A percentile compares a stretch with the other conserved stretches of the same genome.
These are phyloP conservation scores for Malus hybrid DNA, from an alignment of 331 rosid species.

Conservation along the genomic window DNA sequence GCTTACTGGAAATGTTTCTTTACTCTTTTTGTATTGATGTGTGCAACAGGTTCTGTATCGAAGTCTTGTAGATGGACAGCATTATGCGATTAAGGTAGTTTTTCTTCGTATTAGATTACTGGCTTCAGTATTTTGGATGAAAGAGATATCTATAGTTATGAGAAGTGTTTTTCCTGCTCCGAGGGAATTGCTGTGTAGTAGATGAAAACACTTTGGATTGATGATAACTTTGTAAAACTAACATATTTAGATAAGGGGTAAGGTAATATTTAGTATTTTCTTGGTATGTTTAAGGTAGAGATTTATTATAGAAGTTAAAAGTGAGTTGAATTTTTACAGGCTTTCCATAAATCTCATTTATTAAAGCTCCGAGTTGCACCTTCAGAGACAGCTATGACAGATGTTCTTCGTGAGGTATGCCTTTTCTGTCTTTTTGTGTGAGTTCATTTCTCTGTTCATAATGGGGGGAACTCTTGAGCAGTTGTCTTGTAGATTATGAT, in stretches of 20 bases:
- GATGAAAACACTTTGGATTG: neutral
- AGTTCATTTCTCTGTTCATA: neutral
- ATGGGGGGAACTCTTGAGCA: neutral
- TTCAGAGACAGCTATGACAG: slow-evolving; percentile 96
- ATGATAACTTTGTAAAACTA: neutral
- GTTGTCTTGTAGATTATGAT: neutral
- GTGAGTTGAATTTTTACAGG: slow-evolving; percentile 33
- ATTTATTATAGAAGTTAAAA: neutral
- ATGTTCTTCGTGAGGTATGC: slow-evolving; percentile 89
- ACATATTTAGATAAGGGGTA: neutral
- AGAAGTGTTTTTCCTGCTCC: neutral
- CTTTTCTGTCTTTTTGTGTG: neutral
- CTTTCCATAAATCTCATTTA: slow-evolving; percentile 91
- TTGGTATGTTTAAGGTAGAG: slow-evolving; percentile 1
- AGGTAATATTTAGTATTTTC: neutral
- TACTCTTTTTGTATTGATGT: slow-evolving; percentile 16
- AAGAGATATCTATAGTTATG: neutral
- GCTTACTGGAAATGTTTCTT: slow-evolving; percentile 3
- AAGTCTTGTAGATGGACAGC: slow-evolving; percentile 54
- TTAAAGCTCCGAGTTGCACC: slow-evolving; percentile 89
- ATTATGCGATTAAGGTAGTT: slow-evolving; percentile 80
- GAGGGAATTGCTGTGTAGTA: neutral
- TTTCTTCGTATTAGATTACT: neutral
- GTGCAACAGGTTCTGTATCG: slow-evolving; percentile 60
- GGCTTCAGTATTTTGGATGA: neutral